phyloP scores from a whole-genome alignment of 2,329 filamentous ascomycete genomes.

The Beauveria varroae region DNA sequence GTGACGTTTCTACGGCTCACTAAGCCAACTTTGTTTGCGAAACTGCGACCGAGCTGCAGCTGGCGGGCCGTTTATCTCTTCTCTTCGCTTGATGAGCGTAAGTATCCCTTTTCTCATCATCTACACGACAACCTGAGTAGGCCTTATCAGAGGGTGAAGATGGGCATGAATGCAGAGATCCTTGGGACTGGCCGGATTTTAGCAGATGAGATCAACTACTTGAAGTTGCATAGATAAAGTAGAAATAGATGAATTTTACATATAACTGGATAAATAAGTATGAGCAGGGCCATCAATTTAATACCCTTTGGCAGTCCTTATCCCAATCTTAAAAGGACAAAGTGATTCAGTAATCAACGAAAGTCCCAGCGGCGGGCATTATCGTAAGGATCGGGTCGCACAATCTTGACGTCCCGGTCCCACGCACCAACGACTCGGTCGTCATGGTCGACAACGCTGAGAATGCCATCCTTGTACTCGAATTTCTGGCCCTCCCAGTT shows the following conservation, averaged over 20 bases:
- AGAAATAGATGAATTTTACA: too few species aligned
- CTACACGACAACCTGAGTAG: not conserved
- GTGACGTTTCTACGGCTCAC: not conserved
- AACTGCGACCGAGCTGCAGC: not conserved
- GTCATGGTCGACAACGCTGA: not conserved
- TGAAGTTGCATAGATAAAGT: too few species aligned
- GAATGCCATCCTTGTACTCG: not conserved
- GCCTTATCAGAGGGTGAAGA: not conserved
- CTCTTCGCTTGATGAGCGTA: not conserved
- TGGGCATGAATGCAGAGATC: not conserved
- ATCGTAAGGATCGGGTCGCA: not conserved
- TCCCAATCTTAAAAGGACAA: too few species aligned
- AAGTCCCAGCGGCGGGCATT: not conserved
- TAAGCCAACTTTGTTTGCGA: not conserved
- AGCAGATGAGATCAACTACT: too few species aligned
- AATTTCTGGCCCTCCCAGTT: not conserved
- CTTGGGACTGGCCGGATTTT: not conserved
- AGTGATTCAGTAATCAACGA: too few species aligned
- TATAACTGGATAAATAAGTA: too few species aligned
- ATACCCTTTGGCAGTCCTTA: too few species aligned
- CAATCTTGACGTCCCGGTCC: not conserved
- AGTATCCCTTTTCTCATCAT: not conserved
- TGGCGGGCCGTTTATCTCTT: not conserved
- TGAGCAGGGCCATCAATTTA: too few species aligned
- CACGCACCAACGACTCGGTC: not conserved